Conservation (phyloP, 148 eudicot genomes). For the Vaccinium corymbosum region DNA sequence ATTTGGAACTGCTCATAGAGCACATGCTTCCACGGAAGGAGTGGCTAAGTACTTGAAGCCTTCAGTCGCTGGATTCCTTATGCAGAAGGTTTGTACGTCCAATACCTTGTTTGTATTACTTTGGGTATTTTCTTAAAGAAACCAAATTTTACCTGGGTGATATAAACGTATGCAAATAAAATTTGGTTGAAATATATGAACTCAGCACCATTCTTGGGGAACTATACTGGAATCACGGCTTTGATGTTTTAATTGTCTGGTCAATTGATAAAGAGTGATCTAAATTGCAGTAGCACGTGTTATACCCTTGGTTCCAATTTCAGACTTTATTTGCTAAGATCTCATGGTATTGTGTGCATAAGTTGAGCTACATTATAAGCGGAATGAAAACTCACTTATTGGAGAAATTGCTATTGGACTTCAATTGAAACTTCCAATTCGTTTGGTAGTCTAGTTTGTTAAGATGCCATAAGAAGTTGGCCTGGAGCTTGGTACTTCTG, state of each 20-base stretch:
- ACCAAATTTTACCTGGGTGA: neutral
- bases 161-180: neutral
- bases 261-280: neutral
- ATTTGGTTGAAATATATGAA: neutral
- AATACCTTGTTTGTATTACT: neutral
- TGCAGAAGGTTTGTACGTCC: conserved; percentile 69
- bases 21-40: conserved; percentile 85
- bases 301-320: neutral
- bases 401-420: neutral
- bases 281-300: neutral
- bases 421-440: neutral
- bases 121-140: neutral
- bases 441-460: conserved; percentile 6
- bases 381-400: neutral
- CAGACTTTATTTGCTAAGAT: neutral
- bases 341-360: neutral
- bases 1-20: conserved; percentile 79
- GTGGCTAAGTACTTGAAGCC: conserved; percentile 80
- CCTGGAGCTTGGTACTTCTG: neutral
- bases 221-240: neutral
- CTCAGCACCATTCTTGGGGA: neutral
- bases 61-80: conserved; percentile 77
- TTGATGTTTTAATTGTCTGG: neutral
- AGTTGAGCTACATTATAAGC: neutral
- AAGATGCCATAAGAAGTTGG: neutral